A percentile compares a stretch with the other conserved stretches of the same genome.
Conservation (phyloP, 257 asterid genomes). For the Solanum lycopersicoides region DNA sequence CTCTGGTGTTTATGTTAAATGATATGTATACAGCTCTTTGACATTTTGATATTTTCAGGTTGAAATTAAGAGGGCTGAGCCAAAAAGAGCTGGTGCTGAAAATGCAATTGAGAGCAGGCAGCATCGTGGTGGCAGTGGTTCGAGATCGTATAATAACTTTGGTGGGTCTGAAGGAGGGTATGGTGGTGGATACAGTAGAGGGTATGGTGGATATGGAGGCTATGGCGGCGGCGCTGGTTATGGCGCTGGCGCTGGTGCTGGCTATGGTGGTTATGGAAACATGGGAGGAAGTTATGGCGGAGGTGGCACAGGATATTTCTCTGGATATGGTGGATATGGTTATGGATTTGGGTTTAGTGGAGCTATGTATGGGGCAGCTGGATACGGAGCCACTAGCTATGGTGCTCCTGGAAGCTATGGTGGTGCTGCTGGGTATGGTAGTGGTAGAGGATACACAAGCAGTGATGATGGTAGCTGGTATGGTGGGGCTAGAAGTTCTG, state of each 20-base stretch:
- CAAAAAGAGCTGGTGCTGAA: conserved; percentile 71
- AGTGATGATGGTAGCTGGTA: conserved; percentile 50
- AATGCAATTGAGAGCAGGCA: conserved; percentile 35
- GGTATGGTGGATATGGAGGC: conserved; percentile 49
- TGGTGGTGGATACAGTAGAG: conserved; percentile 71
- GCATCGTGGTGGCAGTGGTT: conserved; percentile 56
- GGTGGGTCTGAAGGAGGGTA: conserved; percentile 45
- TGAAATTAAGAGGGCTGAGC: conserved; percentile 92
- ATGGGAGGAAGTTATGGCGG: conserved; percentile 60
- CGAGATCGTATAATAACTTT: conserved; percentile 47
- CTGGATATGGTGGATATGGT: conserved; percentile 86
- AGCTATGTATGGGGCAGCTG: conserved; percentile 75
- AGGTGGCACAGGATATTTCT: conserved; percentile 54
- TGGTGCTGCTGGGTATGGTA: conserved; percentile 51
- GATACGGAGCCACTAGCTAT: conserved; percentile 56
- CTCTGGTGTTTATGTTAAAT: neutral
- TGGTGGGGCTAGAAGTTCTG: conserved; percentile 38
- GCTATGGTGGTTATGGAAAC: conserved; percentile 55
- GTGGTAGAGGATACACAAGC: conserved; percentile 40
- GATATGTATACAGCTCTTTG: neutral
- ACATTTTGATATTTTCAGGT: conserved; percentile 37
- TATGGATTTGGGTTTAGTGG: conserved; percentile 93
- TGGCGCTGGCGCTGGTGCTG: conserved; percentile 42
- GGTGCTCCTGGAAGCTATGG: conserved; percentile 62
- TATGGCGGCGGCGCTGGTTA: conserved; percentile 31